A percentile compares a stretch with the other conserved stretches of the same genome.
Evolutionary conservation across 305 asterid species (phyloP).

Genomic region (Fraxinus nigra): DNA sequence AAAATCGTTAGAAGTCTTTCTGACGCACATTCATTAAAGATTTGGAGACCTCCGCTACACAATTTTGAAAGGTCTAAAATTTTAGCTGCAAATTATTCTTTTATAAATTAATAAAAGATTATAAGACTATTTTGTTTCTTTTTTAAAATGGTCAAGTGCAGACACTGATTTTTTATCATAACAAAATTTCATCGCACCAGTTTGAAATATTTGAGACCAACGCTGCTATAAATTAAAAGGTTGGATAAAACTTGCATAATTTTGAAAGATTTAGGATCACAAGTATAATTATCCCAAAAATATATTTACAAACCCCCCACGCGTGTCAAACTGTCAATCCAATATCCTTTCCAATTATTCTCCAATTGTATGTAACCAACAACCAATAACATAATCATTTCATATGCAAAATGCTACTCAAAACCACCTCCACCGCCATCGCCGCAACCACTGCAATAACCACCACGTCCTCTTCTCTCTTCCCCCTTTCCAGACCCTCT

Average conservation of each 20-base stretch:
- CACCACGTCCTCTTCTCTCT: constrained; percentile 30
- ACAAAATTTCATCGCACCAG: background rate
- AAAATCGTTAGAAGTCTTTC: background rate
- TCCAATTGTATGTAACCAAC: background rate
- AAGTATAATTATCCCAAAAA: background rate
- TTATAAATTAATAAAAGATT: no score
- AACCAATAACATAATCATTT: constrained; percentile 21
- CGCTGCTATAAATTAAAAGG: background rate
- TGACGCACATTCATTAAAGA: background rate
- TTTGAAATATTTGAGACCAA: background rate
- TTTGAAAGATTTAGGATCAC: background rate
- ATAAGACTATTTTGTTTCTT: background rate
- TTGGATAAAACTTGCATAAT: background rate
- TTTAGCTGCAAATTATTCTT: background rate
- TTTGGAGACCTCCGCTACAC: no score
- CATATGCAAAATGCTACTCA: constrained; percentile 45
- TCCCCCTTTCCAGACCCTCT: constrained; percentile 34
- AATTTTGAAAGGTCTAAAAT: no score
- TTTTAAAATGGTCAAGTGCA: background rate
- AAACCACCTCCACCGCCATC: constrained; percentile 34
- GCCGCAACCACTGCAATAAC: background rate
- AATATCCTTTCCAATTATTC: background rate
- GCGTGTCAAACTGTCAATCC: background rate
- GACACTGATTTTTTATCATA: background rate
- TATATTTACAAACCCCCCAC: background rate